Percentiles rank a stretch among this genome's conserved stretches.
phyloP scores from a whole-genome alignment of 192 early-diverging fungal species.

The Piromyces sp. region DNA sequence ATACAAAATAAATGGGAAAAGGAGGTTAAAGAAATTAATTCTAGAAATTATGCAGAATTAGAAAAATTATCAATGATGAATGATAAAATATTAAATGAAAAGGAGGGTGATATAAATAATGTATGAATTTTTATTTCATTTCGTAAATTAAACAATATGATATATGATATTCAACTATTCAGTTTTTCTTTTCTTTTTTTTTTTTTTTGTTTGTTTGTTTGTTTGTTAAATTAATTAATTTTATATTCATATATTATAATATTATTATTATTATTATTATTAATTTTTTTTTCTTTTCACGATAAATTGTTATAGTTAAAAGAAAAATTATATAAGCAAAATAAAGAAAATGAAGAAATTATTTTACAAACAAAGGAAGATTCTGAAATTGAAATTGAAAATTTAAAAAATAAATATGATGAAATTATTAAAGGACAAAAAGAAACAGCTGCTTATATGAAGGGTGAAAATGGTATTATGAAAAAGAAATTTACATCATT shows the following conservation, averaged over 20 bases:
- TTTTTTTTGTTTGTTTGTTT: no score
- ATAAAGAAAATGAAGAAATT: conserved; percentile 35
- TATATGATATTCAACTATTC: no score
- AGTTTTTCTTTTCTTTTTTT: no score
- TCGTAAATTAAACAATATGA: no score
- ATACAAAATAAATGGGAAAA: not conserved
- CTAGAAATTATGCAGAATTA: not conserved
- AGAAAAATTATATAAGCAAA: conserved; percentile 27
- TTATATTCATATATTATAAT: no score
- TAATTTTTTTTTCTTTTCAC: not conserved
- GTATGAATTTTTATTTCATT: conserved; percentile 2
- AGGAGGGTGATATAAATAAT: conserved; percentile 38
- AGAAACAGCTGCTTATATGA: conserved; percentile 34
- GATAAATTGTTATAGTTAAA: conserved; percentile 24
- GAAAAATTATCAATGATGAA: not conserved
- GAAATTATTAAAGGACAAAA: conserved; percentile 32
- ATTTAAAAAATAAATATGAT: conserved; percentile 37
- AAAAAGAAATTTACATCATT: conserved; percentile 46
- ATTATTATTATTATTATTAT: no score
- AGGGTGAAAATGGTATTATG: conserved; percentile 50
- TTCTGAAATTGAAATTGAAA: conserved; percentile 35
- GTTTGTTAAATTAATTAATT: no score
- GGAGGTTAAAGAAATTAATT: not conserved
- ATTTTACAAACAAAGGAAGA: conserved; percentile 37
- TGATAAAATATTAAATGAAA: conserved; percentile 12